A percentile compares a stretch with the other conserved stretches of the same genome.
phyloP scores from a whole-genome alignment of 2,329 filamentous ascomycete species.

The Arthrobotrys megalospora region DNA sequence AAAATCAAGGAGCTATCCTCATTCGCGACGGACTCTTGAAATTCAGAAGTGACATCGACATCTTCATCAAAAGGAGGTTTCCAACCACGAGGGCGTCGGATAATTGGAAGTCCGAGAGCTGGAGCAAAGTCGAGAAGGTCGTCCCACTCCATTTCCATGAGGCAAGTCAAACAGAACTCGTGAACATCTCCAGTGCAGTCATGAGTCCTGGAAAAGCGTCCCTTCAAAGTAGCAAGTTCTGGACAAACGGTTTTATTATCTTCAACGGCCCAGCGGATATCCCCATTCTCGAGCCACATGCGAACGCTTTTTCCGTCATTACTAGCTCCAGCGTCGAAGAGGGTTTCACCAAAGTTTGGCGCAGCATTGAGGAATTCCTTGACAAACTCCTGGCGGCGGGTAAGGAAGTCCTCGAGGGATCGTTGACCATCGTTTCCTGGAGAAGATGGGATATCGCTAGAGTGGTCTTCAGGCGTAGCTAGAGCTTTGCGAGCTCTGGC shows the following conservation, averaged over 20 bases:
- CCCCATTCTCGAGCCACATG: slow-evolving; percentile 36
- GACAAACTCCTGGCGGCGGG: not conserved
- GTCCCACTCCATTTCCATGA: slow-evolving; percentile 36
- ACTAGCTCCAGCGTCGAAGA: slow-evolving; percentile 21
- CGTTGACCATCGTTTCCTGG: too few relatives aligned
- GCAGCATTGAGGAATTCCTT: not conserved
- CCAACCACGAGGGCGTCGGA: slow-evolving; percentile 22
- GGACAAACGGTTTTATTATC: not conserved
- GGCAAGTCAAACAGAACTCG: slow-evolving; percentile 5
- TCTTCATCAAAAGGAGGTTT: not conserved
- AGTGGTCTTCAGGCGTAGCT: too few relatives aligned
- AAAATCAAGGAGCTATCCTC: not conserved
- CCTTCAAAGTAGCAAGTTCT: slow-evolving; percentile 28
- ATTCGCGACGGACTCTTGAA: too few relatives aligned
- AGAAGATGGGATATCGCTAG: too few relatives aligned
- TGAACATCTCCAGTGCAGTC: not conserved
- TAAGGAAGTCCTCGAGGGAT: too few relatives aligned
- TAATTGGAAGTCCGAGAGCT: slow-evolving; percentile 27
- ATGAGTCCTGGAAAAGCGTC: not conserved
- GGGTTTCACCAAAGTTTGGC: slow-evolving; percentile 9
- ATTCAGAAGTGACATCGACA: not conserved
- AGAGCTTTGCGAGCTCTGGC: too few relatives aligned
- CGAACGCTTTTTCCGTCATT: slow-evolving; percentile 10
- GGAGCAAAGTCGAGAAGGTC: slow-evolving; percentile 39
- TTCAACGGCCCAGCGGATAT: slow-evolving; percentile 44